These are phyloP conservation scores for Pholiota molesta DNA, from an alignment of 768 basidiomycete genomes.

Conservation along the genomic window DNA sequence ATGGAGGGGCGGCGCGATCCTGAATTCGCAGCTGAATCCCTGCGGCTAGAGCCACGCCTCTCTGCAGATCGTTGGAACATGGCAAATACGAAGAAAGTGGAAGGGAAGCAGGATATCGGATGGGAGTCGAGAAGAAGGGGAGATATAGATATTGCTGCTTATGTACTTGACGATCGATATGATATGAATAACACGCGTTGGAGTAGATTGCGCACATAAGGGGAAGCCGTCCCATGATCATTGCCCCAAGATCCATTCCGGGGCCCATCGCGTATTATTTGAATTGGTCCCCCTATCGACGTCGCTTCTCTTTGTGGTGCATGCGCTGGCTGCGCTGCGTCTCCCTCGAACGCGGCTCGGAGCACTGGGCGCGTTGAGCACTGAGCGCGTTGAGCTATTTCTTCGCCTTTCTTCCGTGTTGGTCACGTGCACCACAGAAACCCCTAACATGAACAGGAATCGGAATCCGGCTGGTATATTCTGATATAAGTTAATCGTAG, in stretches of 20 bases:
- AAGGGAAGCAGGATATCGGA: too few relatives aligned
- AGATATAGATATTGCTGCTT: neutral
- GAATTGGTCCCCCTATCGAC: neutral
- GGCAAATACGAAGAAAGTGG: neutral
- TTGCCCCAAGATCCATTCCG: neutral
- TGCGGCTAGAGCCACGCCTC: slow-evolving; percentile 47
- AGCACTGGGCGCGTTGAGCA: neutral
- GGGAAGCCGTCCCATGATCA: neutral
- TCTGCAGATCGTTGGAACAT: slow-evolving; percentile 20
- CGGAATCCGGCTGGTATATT: neutral
- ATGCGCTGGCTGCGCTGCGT: neutral
- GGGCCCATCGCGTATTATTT: neutral
- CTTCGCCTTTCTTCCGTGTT: too few relatives aligned
- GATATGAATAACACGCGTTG: neutral
- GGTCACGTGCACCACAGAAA: neutral
- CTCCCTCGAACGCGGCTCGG: neutral
- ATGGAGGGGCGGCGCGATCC: slow-evolving; percentile 71
- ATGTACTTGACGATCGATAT: slow-evolving; percentile 10
- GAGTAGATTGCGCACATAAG: slow-evolving; percentile 1
- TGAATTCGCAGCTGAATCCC: slow-evolving; percentile 21
- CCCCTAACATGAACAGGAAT: neutral
- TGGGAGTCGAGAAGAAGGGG: too few relatives aligned
- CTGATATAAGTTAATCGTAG: slow-evolving; percentile 8
- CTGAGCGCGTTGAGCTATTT: neutral
- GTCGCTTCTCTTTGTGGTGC: neutral